Conservation (phyloP, 2,329 filamentous ascomycete species). For the Claviceps spartinae region DNA sequence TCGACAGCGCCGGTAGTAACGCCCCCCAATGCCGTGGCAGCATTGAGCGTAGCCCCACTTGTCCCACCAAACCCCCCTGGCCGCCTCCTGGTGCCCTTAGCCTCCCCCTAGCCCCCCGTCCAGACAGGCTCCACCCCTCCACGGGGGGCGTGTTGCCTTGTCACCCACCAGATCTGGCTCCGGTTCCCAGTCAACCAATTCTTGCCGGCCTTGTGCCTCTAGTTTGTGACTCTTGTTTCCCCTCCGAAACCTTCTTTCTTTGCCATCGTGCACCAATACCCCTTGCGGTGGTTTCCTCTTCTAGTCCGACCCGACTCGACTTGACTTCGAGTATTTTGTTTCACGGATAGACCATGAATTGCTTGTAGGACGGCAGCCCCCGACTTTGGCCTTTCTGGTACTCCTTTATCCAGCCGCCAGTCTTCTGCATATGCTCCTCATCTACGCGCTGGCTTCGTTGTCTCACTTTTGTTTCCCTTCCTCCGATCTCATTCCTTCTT, state of each 20-base stretch:
- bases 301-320: background rate
- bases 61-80: background rate
- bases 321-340: background rate
- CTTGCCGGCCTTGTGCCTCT: background rate
- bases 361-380: slow-evolving; percentile 3
- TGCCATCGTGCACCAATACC: background rate
- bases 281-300: background rate
- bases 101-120: background rate
- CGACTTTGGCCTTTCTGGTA: background rate
- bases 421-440: slow-evolving; percentile 9
- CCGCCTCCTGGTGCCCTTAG: background rate
- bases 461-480: slow-evolving; percentile 8
- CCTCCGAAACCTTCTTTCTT: background rate
- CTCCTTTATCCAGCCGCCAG: slow-evolving; percentile 4
- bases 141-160: background rate
- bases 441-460: slow-evolving; percentile 10
- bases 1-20: too few relatives aligned
- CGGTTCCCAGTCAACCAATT: slow-evolving; percentile 2
- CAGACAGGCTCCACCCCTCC: background rate
- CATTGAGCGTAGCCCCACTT: background rate
- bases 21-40: background rate
- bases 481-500: slow-evolving; percentile 14
- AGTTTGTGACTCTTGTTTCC: background rate
- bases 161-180: slow-evolving; percentile 2
- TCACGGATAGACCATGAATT: slow-evolving; percentile 1